Evolutionary conservation across 768 basidiomycete species (phyloP), one percentile per base, ranked within the genome.

Genomic region (Lactarius evosmus): DNA sequence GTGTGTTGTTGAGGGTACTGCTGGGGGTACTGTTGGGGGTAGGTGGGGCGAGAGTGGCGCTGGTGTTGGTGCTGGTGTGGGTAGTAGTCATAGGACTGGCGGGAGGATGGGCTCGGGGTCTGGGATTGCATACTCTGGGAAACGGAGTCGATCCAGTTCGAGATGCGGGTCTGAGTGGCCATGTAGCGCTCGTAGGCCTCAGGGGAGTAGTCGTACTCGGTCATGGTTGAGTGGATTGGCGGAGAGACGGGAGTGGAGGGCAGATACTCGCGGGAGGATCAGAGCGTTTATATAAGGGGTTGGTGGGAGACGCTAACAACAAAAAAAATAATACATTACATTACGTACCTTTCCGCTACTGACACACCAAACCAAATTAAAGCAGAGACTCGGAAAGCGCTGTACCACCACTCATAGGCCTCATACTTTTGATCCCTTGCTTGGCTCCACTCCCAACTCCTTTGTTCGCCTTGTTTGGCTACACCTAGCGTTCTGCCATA

Each of bases 121-220:
- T 72, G 58, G n/a, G 38, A 40, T 27, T 72, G 66, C 12, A 61
- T 68, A 17, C 82, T 84, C 25, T 80, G 61, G 14, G 64, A 44
- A 19, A 65, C 64, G 1, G 12, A 69, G 67, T 76, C 64, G 17
- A 83, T 80, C 84, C 84, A 85, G 66, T 78, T 74, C 0, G 78
- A 75, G 17, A 84, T 80, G 63, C 80, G 76, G 62, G 74, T 32
- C 70, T 82, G 82, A n/a, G 79, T 82, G 30, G 74, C 76, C 58
- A 80, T 33, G 69, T 80, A 75, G 11, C 75, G 78, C 58, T 83
- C 76, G 68, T 78, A 74, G 32, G 82, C 83, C 69, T 80, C 82
- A 22, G 82, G 82, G 58, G 83, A 84, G 72, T 76, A 84, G 74
- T 84, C 83, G 79, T 85, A 85, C 72, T 85, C 83, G 32, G 83